Evolutionary conservation across 2,329 filamentous ascomycete species (phyloP).

Genomic region (Aspergillus proliferans): DNA sequence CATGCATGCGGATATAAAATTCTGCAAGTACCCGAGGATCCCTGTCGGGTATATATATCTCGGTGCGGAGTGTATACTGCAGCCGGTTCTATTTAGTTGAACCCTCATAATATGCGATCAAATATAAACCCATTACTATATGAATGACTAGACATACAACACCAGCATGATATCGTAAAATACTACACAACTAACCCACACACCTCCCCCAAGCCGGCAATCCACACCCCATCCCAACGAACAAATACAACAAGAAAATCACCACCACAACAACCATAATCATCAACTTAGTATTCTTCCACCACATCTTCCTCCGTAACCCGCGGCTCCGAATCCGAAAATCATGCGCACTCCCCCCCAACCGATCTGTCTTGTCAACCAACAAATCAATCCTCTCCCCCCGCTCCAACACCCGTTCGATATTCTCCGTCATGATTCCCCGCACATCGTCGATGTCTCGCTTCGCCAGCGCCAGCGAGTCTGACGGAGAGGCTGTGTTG

Average conservation of each 20-base stretch:
- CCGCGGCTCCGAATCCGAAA: conserved; percentile 83
- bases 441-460: conserved; percentile 87
- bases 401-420: conserved; percentile 79
- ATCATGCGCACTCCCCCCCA: conserved; percentile 82
- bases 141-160: not conserved
- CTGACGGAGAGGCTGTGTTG: conserved; percentile 69
- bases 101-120: too few relatives aligned
- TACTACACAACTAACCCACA: conserved; percentile 19
- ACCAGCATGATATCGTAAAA: not conserved
- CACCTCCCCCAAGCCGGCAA: conserved; percentile 51
- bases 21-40: too few relatives aligned
- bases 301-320: conserved; percentile 94
- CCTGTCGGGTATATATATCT: too few relatives aligned
- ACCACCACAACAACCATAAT: conserved; percentile 65
- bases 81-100: too few relatives aligned
- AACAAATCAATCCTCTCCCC: conserved; percentile 90
- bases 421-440: conserved; percentile 93
- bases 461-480: conserved; percentile 77
- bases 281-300: conserved; percentile 98
- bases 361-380: conserved; percentile 90
- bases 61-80: too few relatives aligned
- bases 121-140: not conserved
- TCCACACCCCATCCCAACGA: conserved; percentile 67
- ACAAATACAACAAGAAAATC: conserved; percentile 63
- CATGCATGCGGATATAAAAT: too few relatives aligned